These are phyloP conservation scores for Aspergillus tubingensis DNA, from an alignment of 2,329 filamentous ascomycete genomes.

Conservation along the genomic window DNA sequence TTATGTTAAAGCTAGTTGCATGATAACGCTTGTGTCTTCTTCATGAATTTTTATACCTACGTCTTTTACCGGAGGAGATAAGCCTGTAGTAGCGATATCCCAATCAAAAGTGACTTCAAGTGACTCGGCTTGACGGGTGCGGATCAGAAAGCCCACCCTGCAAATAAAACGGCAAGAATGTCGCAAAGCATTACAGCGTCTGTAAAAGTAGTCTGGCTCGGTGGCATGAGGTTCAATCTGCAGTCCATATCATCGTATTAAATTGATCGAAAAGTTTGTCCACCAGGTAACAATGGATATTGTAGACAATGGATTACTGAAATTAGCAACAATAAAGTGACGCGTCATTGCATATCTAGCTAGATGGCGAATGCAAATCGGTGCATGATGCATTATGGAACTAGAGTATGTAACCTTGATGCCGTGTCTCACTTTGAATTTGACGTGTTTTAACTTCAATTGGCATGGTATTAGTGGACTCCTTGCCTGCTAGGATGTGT, in stretches of 20 bases:
- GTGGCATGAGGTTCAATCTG: too few species aligned
- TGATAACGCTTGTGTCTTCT: conserved; percentile 9
- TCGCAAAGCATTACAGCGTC: not conserved
- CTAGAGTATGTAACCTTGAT: too few species aligned
- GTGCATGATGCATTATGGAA: not conserved
- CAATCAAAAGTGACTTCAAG: conserved; percentile 8
- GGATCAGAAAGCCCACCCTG: not conserved
- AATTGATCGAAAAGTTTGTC: too few species aligned
- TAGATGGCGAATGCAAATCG: not conserved
- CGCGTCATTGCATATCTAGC: not conserved
- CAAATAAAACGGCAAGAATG: too few species aligned
- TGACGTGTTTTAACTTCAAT: too few species aligned
- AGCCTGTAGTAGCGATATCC: conserved; percentile 10
- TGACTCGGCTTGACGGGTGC: not conserved
- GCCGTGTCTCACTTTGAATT: too few species aligned
- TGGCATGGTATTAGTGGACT: not conserved
- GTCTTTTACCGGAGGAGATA: not conserved
- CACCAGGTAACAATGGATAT: too few species aligned
- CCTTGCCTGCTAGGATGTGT: not conserved
- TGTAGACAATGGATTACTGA: not conserved
- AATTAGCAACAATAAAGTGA: not conserved
- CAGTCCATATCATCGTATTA: too few species aligned
- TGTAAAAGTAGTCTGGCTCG: too few species aligned
- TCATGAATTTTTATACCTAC: conserved; percentile 15
- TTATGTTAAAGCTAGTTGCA: conserved; percentile 8